Conservation (phyloP, 2,329 filamentous ascomycete genomes). For the Aspergillus aculeatus region DNA sequence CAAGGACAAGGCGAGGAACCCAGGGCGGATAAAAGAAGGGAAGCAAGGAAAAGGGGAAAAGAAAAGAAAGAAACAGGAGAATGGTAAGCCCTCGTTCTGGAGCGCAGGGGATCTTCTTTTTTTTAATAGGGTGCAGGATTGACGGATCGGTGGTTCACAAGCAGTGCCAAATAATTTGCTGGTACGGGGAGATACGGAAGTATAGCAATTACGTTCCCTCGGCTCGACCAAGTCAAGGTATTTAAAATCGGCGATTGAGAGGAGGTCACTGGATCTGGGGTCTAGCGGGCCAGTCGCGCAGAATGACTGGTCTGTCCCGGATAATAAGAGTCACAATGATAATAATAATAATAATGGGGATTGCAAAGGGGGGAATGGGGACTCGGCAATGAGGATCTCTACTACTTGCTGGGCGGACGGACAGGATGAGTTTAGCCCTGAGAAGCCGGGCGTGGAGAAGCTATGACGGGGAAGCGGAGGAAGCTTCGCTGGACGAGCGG, state of each 20-base stretch:
- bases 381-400: constrained; percentile 23
- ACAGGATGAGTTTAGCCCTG: constrained; percentile 1
- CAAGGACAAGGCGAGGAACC: not conserved
- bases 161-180: constrained; percentile 13
- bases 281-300: not conserved
- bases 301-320: too few relatives aligned
- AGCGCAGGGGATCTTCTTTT: constrained; percentile 1
- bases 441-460: constrained; percentile 22
- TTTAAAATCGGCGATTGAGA: constrained; percentile 13
- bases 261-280: constrained; percentile 5
- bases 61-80: constrained; percentile 2
- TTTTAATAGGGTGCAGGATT: constrained; percentile 17
- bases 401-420: not conserved
- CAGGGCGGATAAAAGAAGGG: constrained; percentile 1
- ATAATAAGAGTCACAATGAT: not conserved
- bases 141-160: constrained; percentile 27
- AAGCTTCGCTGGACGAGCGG: constrained; percentile 37
- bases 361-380: too few relatives aligned
- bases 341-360: constrained; percentile 8
- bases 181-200: constrained; percentile 35
- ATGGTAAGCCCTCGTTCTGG: constrained; percentile 13
- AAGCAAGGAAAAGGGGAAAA: constrained; percentile 5
- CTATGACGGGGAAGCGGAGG: constrained; percentile 39
- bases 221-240: constrained; percentile 17
- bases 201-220: constrained; percentile 27